Percentiles rank a stretch among this genome's conserved stretches.
phyloP scores from a whole-genome alignment of 192 early-diverging fungal genomes.

The Gaertneriomyces semiglobifer region DNA sequence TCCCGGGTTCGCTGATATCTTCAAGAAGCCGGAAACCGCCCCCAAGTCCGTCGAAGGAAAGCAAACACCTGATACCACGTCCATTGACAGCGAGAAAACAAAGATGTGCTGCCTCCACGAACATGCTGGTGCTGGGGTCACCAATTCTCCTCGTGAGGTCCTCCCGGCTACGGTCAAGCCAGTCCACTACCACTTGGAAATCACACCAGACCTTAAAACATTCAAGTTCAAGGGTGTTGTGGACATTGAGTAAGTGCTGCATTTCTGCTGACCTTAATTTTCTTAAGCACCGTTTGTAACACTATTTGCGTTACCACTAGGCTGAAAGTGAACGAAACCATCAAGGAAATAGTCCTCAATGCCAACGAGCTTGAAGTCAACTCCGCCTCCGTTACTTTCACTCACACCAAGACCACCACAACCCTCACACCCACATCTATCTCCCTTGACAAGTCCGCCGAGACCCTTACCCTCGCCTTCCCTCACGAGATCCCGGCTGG shows the following conservation, averaged over 20 bases:
- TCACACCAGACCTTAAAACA: conserved; percentile 76
- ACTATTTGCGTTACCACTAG: conserved; percentile 6
- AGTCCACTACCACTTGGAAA: conserved; percentile 72
- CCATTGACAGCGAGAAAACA: conserved; percentile 1
- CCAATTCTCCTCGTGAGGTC: conserved; percentile 50
- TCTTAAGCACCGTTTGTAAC: neutral
- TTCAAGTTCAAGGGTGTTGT: conserved; percentile 81
- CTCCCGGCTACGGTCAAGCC: conserved; percentile 84
- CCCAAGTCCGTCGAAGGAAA: neutral
- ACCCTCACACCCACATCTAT: conserved; percentile 47
- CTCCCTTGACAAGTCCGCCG: conserved; percentile 34
- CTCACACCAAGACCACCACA: conserved; percentile 31
- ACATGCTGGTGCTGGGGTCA: conserved; percentile 6
- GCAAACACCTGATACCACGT: neutral
- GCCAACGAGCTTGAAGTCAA: conserved; percentile 42
- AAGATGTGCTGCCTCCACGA: conserved; percentile 29
- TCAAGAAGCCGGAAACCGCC: neutral
- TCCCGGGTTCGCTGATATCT: neutral
- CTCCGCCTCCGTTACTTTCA: conserved; percentile 28
- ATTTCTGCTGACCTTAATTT: neutral
- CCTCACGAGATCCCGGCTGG: conserved; percentile 41
- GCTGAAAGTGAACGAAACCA: conserved; percentile 42
- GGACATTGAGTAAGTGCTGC: conserved; percentile 57
- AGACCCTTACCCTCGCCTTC: conserved; percentile 52
- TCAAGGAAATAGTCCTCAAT: conserved; percentile 39